Base-by-base conservation (phyloP, 1,139 yeast species). In the Diutina sp. region DNA sequence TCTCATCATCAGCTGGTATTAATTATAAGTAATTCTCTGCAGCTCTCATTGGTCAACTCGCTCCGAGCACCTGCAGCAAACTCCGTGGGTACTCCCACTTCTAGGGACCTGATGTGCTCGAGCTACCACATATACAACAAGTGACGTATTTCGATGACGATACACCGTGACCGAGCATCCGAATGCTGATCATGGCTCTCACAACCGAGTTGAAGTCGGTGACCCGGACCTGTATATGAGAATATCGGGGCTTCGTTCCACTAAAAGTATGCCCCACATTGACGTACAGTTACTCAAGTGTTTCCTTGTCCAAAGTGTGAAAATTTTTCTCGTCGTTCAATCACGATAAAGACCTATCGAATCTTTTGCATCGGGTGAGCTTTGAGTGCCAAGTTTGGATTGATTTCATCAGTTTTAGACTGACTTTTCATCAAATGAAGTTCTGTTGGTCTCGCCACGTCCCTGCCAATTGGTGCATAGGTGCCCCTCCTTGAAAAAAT, bases 141-240 rank as follows among this genome's bases (percentile, higher is more conserved):
- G 11, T 35, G 41, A 35, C 14, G n/a, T 35, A 35, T 35, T 35
- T n/a, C 41, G 41, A 35, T 35, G 14, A 1, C 12, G 14, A 5
- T 12, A 2, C 1, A 35, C 14, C 41, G 41, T 35, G 41, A 35
- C 41, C 41, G 41, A 35, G n/a, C 14, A 11, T 11, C 14, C n/a
- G 14, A 35, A 35, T 35, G 14, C 14, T 12, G n/a, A 12, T n/a
- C 14, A 35, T 5, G 41, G 14, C 6, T 35, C 41, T n/a, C n/a
- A 35, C 41, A 35, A 35, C 14, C 14, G 6, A 9, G 5, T 5
- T 12, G n/a, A 35, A 35, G 41, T 11, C 6, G 14, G 11, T n/a
- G 41, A 29, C 51, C 51, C 51, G 51, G 51, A 47, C 51, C 51
- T 47, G 46, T 18, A 44, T 18, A 44, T 44, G 9, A n/a, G 50